Evolutionary conservation across 352 stramenopile genomes (phyloP), one percentile per base, ranked within the genome.

Genomic region (Thalassiosira mediterranea): DNA sequence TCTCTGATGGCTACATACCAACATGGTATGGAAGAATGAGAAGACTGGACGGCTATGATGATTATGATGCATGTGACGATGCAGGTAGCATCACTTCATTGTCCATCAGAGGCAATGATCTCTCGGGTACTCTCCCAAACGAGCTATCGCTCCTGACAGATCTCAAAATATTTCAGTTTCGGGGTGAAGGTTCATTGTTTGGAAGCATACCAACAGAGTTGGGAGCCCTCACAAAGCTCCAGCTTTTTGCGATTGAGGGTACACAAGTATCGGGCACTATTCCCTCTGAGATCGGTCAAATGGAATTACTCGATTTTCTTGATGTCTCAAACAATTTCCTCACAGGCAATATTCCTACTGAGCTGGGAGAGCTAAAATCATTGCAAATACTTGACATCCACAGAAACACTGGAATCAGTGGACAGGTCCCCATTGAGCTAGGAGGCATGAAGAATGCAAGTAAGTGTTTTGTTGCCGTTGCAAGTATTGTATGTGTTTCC

Each of bases 241-340:
- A 42, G 13, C 34, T 42, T 13, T 42, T 42, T 42, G 34, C 34
- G 13, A 42, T 42, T 13, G 34, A 42, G 13, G 34, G 34, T 42
- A 42, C 34, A 13, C 34, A 42, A 42, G 13, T 42, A 13, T 7
- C 13, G 7, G 34, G 34, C 13, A 42, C 34, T 42, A 42, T 42
- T 13, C 34, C 34, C 13, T 42, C 34, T 42, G 34, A 42, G 13
- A 42, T 42, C 34, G 34, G 34, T 42, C 34, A 42, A 42, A 42
- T 42, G 34, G 13, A 42, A 7, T 13, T 42, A 13, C 34, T 42
- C 13, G 34, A 42, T 13, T 42, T 42, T 13, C 34, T 42, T 13
- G 34, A 42, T 42, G 34, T 42, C 13, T 42, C 34, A 42, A 42
- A 42, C 34, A 42, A 42, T 42, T 42, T 42, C 13, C 34, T 42